Percentiles rank a stretch among this genome's conserved stretches.
These are phyloP conservation scores for Aspergillus baeticus DNA, from an alignment of 495 filamentous ascomycete genomes.

Conservation along the genomic window DNA sequence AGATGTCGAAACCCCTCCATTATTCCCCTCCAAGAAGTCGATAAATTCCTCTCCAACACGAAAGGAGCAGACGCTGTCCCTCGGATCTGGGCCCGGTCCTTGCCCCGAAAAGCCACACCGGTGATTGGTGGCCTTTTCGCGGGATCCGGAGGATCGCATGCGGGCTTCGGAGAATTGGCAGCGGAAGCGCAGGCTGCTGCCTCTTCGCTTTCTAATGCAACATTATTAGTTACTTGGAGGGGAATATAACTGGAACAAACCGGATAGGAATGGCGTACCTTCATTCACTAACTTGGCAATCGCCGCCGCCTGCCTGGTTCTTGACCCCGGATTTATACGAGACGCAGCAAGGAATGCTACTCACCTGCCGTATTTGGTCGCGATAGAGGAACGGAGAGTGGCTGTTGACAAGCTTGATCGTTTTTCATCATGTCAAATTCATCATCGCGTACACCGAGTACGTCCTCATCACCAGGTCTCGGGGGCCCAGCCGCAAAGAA, in stretches of 20 bases:
- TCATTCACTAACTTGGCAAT: neutral
- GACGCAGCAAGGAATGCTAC: too few species aligned
- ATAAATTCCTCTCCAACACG: too few species aligned
- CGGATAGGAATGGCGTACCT: neutral
- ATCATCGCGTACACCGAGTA: conserved; percentile 1
- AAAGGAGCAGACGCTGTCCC: too few species aligned
- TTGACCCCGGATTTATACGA: too few species aligned
- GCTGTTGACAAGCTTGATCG: too few species aligned
- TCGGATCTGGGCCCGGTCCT: too few species aligned
- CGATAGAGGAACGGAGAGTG: too few species aligned
- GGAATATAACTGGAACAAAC: neutral
- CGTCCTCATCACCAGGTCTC: neutral
- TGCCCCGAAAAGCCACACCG: too few species aligned
- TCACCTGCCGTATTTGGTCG: too few species aligned
- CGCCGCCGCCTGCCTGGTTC: too few species aligned
- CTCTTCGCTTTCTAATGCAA: neutral
- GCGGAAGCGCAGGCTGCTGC: neutral
- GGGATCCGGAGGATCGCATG: neutral
- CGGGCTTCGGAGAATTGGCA: conserved; percentile 1
- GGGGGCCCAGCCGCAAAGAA: neutral
- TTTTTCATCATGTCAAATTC: neutral
- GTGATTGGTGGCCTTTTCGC: neutral
- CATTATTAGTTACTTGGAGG: neutral
- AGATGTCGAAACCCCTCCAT: too few species aligned
- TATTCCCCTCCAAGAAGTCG: too few species aligned